These are phyloP conservation scores for Epithemia pelagica DNA, from an alignment of 108 stramenopile genomes.

Conservation along the genomic window DNA sequence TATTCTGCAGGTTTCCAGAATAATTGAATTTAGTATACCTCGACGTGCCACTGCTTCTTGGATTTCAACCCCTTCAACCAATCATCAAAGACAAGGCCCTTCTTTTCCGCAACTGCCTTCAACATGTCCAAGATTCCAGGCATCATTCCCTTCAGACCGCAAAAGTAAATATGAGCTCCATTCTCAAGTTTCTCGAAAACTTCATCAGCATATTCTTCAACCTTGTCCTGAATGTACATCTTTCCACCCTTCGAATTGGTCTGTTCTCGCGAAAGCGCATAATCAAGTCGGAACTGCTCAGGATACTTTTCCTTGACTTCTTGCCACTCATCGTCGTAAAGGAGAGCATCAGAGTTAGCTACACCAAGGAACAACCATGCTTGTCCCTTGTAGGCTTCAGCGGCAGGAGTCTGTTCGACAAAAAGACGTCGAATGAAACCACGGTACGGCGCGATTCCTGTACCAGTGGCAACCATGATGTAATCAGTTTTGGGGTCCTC, in stretches of 20 bases:
- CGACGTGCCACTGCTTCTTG: constrained; percentile 83
- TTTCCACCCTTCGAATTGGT: constrained; percentile 92
- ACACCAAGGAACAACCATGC: constrained; percentile 98
- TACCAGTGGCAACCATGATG: constrained; percentile 98
- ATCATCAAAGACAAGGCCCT: constrained; percentile 86
- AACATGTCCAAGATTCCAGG: constrained; percentile 95
- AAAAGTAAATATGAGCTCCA: constrained; percentile 98
- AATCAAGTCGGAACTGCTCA: constrained; percentile 91
- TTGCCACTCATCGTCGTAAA: constrained; percentile 97
- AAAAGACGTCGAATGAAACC: constrained; percentile 95
- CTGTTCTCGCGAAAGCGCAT: constrained; percentile 92
- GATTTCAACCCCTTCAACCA: constrained; percentile 79
- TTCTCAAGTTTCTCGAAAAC: constrained; percentile 86
- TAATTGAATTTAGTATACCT: constrained; percentile 55
- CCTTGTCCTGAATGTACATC: constrained; percentile 99
- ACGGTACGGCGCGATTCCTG: constrained; percentile 97
- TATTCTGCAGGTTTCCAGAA: too few species aligned
- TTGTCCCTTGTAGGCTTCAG: constrained; percentile 83
- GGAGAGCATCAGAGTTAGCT: constrained; percentile 92
- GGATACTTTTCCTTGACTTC: constrained; percentile 74
- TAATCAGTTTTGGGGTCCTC: constrained; percentile 87
- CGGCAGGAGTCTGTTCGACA: constrained; percentile 90
- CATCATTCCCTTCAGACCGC: constrained; percentile 99
- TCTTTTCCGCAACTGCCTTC: constrained; percentile 74
- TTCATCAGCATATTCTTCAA: constrained; percentile 89